A percentile compares a stretch with the other conserved stretches of the same genome.
These are phyloP conservation scores for Sclerotinia spermophila DNA, from an alignment of 2,329 filamentous ascomycete genomes.

Conservation along the genomic window DNA sequence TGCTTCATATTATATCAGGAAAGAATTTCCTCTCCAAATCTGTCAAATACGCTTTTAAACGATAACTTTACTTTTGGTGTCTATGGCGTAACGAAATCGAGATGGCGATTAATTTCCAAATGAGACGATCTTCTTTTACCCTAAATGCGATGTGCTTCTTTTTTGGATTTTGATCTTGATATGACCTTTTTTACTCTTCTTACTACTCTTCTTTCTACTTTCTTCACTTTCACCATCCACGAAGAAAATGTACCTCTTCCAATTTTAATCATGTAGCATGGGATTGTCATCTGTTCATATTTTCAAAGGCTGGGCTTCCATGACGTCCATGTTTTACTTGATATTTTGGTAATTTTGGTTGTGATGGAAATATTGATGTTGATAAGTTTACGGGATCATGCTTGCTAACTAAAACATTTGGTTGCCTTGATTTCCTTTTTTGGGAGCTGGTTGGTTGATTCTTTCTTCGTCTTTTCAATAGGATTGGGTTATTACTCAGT, in stretches of 20 bases:
- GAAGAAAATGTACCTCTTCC: neutral
- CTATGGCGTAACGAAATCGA: constrained; percentile 16
- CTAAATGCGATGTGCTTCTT: constrained; percentile 8
- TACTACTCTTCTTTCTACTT: neutral
- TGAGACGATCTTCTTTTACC: neutral
- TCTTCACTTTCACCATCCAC: neutral
- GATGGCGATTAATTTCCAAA: constrained; percentile 12
- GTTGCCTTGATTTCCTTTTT: constrained; percentile 4
- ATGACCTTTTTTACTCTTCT: constrained; percentile 4
- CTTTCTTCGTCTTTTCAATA: neutral
- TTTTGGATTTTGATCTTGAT: constrained; percentile 15
- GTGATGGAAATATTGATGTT: neutral
- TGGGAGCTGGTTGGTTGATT: constrained; percentile 1
- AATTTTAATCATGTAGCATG: neutral
- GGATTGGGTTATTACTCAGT: neutral
- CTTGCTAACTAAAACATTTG: constrained; percentile 9
- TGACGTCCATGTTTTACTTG: constrained; percentile 13
- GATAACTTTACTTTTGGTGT: constrained; percentile 17
- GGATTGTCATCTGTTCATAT: constrained; percentile 1
- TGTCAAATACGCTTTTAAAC: constrained; percentile 12
- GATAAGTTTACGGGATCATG: neutral
- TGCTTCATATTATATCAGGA: constrained; percentile 12
- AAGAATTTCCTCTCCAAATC: constrained; percentile 13
- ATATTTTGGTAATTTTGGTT: constrained; percentile 4
- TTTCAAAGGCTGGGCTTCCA: constrained; percentile 10